Evolutionary conservation across 2,329 filamentous ascomycete species (phyloP).

Genomic region (Pseudogymnoascus sp.): DNA sequence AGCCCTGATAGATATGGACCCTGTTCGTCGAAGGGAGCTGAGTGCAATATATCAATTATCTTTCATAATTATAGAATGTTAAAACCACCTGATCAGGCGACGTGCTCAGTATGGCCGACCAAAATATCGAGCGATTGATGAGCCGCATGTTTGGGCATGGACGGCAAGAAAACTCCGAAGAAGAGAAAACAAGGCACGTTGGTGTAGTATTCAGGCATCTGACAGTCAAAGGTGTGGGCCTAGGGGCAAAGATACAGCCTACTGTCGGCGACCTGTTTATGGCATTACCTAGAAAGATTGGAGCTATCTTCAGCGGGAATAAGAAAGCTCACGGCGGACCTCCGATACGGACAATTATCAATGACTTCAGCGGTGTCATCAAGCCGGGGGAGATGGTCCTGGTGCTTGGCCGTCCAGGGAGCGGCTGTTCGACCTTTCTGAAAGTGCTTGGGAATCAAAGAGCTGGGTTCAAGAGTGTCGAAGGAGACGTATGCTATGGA

Average conservation of each 20-base stretch:
- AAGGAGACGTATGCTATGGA: conserved; percentile 43
- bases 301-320: conserved; percentile 2
- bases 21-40: too few species aligned
- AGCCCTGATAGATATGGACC: not conserved
- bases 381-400: conserved; percentile 75
- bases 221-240: conserved; percentile 62
- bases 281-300: conserved; percentile 20
- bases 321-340: conserved; percentile 7
- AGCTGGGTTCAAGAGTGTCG: conserved; percentile 27
- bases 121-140: conserved; percentile 39
- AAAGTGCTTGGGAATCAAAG: conserved; percentile 43
- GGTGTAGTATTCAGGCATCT: conserved; percentile 65
- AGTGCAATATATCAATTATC: not conserved
- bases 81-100: not conserved
- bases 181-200: conserved; percentile 61
- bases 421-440: conserved; percentile 47
- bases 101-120: not conserved
- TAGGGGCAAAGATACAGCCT: conserved; percentile 50
- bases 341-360: conserved; percentile 13
- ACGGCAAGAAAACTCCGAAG: conserved; percentile 58
- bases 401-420: conserved; percentile 29
- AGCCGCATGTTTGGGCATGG: conserved; percentile 63
- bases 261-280: conserved; percentile 35
- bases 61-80: not conserved
- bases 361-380: conserved; percentile 45